A percentile compares a stretch with the other conserved stretches of the same genome.
These are phyloP conservation scores for Anastatica hierochuntica DNA, from an alignment of 345 rosid genomes.

Conservation along the genomic window DNA sequence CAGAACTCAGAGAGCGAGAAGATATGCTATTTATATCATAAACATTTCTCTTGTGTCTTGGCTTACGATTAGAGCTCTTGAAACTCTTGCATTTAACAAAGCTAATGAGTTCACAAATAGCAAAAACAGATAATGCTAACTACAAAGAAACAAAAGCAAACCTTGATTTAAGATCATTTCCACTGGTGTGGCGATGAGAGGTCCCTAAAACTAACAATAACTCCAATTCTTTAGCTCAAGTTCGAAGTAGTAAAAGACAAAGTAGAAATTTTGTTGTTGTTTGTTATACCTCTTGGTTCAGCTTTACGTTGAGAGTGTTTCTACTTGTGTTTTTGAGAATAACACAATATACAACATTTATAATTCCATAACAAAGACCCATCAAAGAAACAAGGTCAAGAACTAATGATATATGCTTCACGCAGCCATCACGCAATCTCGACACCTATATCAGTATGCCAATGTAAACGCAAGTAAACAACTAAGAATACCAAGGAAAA, in stretches of 20 bases:
- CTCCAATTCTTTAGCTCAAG: neutral
- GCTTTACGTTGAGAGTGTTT: slow-evolving; percentile 44
- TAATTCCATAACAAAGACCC: too few relatives aligned
- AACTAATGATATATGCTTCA: too few relatives aligned
- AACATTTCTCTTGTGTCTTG: slow-evolving; percentile 55
- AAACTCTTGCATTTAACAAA: slow-evolving; percentile 35
- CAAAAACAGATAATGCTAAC: neutral
- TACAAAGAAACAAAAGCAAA: slow-evolving; percentile 13
- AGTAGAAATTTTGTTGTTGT: neutral
- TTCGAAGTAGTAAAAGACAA: neutral
- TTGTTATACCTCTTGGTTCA: slow-evolving; percentile 39
- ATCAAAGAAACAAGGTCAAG: too few relatives aligned
- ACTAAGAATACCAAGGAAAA: too few relatives aligned
- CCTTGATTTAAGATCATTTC: slow-evolving; percentile 43
- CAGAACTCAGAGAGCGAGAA: too few relatives aligned
- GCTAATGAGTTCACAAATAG: slow-evolving; percentile 1
- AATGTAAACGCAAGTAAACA: too few relatives aligned
- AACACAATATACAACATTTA: too few relatives aligned
- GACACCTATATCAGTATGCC: too few relatives aligned
- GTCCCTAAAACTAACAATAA: slow-evolving; percentile 32
- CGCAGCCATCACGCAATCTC: too few relatives aligned
- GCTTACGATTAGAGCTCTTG: slow-evolving; percentile 37
- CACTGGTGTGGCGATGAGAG: slow-evolving; percentile 41
- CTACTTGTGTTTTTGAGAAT: too few relatives aligned
- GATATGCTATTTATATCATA: slow-evolving; percentile 45